Conservation (phyloP, 2,329 filamentous ascomycete species). For the Arachnomyces sp. region DNA sequence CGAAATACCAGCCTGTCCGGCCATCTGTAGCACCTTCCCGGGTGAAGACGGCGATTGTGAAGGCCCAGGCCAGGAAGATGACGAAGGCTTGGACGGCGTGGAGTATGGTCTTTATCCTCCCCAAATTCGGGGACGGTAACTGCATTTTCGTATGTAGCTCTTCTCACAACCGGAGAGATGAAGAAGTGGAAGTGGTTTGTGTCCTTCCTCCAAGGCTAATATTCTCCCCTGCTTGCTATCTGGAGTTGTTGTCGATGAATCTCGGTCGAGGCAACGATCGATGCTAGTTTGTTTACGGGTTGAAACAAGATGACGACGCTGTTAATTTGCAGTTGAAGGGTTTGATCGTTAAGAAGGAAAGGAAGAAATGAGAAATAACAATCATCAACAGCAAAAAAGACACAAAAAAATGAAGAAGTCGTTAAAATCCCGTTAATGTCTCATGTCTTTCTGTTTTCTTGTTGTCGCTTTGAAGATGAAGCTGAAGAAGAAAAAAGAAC, state of each 20-base stretch:
- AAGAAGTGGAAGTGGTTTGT: too few relatives aligned
- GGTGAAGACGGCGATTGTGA: conserved; percentile 52
- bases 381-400: conserved; percentile 5
- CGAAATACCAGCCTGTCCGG: conserved; percentile 49
- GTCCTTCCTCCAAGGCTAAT: too few relatives aligned
- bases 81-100: conserved; percentile 48
- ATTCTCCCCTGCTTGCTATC: too few relatives aligned
- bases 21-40: conserved; percentile 47
- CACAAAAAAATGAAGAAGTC: too few relatives aligned
- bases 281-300: too few relatives aligned
- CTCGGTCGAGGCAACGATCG: too few relatives aligned
- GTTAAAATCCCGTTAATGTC: too few relatives aligned
- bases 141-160: too few relatives aligned
- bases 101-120: conserved; percentile 48
- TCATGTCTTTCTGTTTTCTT: too few relatives aligned
- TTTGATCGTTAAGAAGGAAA: conserved; percentile 2
- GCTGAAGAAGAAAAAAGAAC: too few relatives aligned
- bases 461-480: too few relatives aligned
- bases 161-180: neutral
- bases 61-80: conserved; percentile 50
- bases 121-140: conserved; percentile 35
- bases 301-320: too few relatives aligned
- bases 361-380: conserved; percentile 5
- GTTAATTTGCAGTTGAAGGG: neutral
- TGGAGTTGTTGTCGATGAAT: neutral